Evolutionary conservation across 1,284 basidiomycete genomes (phyloP).

Genomic region (Pseudozyma thailandica): DNA sequence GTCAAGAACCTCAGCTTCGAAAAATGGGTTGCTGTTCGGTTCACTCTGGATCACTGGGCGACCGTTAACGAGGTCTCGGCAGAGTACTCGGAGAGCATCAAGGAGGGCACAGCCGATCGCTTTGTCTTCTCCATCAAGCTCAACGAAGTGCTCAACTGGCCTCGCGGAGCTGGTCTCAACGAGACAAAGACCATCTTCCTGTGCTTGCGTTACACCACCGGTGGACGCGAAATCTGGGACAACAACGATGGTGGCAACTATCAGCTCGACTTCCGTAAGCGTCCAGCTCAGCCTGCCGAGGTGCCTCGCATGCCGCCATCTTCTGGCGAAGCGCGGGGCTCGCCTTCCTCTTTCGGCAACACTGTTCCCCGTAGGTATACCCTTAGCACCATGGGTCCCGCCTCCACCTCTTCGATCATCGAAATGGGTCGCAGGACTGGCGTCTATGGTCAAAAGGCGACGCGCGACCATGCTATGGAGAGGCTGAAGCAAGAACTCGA

Average conservation of each 20-base stretch:
- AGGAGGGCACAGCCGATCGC: conserved; percentile 74
- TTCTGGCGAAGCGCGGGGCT: conserved; percentile 16
- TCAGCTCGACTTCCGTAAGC: conserved; percentile 72
- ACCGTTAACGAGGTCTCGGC: conserved; percentile 92
- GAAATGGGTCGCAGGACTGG: conserved; percentile 55
- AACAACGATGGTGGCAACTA: conserved; percentile 87
- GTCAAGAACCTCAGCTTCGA: conserved; percentile 87
- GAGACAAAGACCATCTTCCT: conserved; percentile 85
- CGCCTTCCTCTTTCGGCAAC: conserved; percentile 28
- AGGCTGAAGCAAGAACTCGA: conserved; percentile 71
- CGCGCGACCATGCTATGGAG: conserved; percentile 62
- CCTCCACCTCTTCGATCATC: conserved; percentile 46
- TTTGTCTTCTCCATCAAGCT: conserved; percentile 73
- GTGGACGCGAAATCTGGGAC: conserved; percentile 86
- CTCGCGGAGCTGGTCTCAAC: conserved; percentile 72
- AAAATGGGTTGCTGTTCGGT: conserved; percentile 87
- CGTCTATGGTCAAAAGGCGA: conserved; percentile 65
- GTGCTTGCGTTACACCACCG: conserved; percentile 81
- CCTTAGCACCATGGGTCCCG: conserved; percentile 33
- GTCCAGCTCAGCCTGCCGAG: conserved; percentile 38
- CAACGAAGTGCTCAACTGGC: conserved; percentile 69
- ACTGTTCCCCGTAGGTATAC: conserved; percentile 44
- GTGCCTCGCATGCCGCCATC: conserved; percentile 24
- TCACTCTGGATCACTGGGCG: conserved; percentile 94
- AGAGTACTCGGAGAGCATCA: conserved; percentile 76